phyloP scores from a whole-genome alignment of 2,329 filamentous ascomycete species.

The Cladosporium sp. region DNA sequence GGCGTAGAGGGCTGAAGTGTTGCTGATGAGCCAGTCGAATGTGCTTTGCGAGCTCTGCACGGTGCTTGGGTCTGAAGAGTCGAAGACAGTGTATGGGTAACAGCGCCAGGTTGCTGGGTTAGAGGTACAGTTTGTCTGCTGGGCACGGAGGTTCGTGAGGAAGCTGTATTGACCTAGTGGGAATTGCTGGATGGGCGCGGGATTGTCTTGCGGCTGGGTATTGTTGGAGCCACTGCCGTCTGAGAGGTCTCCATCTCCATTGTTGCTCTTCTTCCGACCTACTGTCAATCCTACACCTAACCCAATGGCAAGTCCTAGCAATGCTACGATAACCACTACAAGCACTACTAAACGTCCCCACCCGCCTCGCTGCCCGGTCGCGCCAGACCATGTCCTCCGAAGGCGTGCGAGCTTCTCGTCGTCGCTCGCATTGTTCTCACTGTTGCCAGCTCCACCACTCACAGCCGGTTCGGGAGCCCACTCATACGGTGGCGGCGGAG shows the following conservation, averaged over 20 bases:
- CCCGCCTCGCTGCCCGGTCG: conserved; percentile 29
- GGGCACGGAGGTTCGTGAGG: conserved; percentile 53
- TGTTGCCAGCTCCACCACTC: conserved; percentile 13
- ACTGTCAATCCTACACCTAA: conserved; percentile 33
- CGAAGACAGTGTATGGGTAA: conserved; percentile 53
- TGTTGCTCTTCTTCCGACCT: conserved; percentile 15
- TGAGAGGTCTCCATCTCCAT: conserved; percentile 10
- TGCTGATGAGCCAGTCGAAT: conserved; percentile 60
- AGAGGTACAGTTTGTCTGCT: conserved; percentile 55
- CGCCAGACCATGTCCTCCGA: conserved; percentile 15
- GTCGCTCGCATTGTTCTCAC: conserved; percentile 22
- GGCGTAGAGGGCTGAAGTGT: conserved; percentile 35
- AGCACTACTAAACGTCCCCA: conserved; percentile 39
- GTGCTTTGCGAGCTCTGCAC: conserved; percentile 43
- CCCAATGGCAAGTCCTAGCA: conserved; percentile 36
- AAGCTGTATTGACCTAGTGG: conserved; percentile 62
- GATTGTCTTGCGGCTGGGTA: conserved; percentile 1
- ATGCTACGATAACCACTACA: conserved; percentile 34
- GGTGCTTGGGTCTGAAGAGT: conserved; percentile 24
- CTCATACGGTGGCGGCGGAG: conserved; percentile 25
- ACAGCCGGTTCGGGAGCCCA: conserved; percentile 19
- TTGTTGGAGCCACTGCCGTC: conserved; percentile 15
- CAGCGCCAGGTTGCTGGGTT: conserved; percentile 59
- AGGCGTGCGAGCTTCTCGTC: conserved; percentile 28
- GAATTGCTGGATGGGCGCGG: conserved; percentile 38